Evolutionary conservation across 345 rosid genomes (phyloP).

Genomic region (Eucalyptus coolabah): DNA sequence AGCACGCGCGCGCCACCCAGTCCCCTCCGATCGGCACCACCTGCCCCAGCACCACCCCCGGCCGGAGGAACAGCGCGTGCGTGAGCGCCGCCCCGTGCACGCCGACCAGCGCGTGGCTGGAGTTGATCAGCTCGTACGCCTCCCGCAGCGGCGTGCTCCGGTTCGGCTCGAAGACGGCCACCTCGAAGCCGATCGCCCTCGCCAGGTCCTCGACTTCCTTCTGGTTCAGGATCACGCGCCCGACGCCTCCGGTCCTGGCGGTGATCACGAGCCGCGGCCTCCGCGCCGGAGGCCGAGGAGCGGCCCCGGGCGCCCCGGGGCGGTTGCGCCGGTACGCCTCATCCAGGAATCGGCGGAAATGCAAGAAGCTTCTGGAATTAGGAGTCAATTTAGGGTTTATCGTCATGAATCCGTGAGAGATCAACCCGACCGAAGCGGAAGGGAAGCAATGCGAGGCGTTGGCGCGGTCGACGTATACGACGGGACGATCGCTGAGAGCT

Average conservation of each 20-base stretch:
- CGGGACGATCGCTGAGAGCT: not conserved
- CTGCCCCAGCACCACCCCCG: constrained; percentile 6
- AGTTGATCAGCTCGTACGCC: not conserved
- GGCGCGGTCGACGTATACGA: not conserved
- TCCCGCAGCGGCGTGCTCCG: not conserved
- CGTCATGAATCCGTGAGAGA: constrained; percentile 11
- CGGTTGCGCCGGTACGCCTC: not conserved
- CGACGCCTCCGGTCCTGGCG: not conserved
- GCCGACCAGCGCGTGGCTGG: constrained; percentile 23
- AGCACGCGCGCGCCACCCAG: constrained; percentile 8
- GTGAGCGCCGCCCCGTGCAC: constrained; percentile 34
- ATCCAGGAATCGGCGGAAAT: constrained; percentile 4
- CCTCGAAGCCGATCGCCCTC: constrained; percentile 7
- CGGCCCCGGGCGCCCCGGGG: not conserved
- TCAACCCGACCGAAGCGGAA: constrained; percentile 11
- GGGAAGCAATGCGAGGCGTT: constrained; percentile 17
- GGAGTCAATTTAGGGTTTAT: constrained; percentile 9
- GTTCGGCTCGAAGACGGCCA: constrained; percentile 2
- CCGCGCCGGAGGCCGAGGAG: not conserved
- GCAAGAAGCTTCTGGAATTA: not conserved
- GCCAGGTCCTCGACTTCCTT: not conserved
- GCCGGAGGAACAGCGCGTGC: constrained; percentile 7
- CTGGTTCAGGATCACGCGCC: constrained; percentile 4
- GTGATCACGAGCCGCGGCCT: constrained; percentile 2
- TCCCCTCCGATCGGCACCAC: constrained; percentile 16